Base-by-base conservation (phyloP, 2,329 filamentous ascomycete genomes). In the Zasmidium citrigriseum region DNA sequence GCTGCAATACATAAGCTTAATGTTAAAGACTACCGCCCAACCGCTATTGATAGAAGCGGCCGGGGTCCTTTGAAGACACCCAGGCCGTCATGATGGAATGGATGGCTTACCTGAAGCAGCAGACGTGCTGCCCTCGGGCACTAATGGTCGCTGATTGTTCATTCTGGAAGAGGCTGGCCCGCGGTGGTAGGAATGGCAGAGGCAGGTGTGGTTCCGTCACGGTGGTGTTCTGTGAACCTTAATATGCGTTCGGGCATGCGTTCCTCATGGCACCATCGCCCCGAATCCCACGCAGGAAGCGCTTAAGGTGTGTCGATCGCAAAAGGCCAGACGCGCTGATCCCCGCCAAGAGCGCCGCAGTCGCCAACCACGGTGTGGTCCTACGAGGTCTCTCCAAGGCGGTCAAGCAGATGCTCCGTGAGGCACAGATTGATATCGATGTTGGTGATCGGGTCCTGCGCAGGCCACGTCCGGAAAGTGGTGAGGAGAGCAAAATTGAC, bases 51-150 rank as follows among this genome's bases (percentile, higher is more conserved):
- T 23, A 23, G 23, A 14, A 22, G 34, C 11, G 20, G 16, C 1
- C 2, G 20, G 11, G 14, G 11, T 20, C 20, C 27, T 9, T 29
- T 2, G 20, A 24, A 21, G 38, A 23, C 29, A 41, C 24, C 14
- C 11, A 27, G 27, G 7, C 16, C 23, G 22, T 9, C 18, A 53
- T 51, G 49, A 49, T 46, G 57, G 45, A 29, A 2, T 45, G 1
- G 46, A 23, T 18, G 44, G 54, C 61, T 61, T 59, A 64, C 61
- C 60, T 53, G 60, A 56, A 45, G 48, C 55, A 38, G 16, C 45
- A 25, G 62, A 41, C 14, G 57, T 22, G 24, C 45, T 52, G 55
- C 25, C 46, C 20, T 64, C 62, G 16, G 58, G 52, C 21, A 52
- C 23, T 46, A 59, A 47, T 46, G 60, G 62, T 23, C 62, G 52